Base-by-base conservation (phyloP, 1,139 yeast species). In the Williopsis jadinii region DNA sequence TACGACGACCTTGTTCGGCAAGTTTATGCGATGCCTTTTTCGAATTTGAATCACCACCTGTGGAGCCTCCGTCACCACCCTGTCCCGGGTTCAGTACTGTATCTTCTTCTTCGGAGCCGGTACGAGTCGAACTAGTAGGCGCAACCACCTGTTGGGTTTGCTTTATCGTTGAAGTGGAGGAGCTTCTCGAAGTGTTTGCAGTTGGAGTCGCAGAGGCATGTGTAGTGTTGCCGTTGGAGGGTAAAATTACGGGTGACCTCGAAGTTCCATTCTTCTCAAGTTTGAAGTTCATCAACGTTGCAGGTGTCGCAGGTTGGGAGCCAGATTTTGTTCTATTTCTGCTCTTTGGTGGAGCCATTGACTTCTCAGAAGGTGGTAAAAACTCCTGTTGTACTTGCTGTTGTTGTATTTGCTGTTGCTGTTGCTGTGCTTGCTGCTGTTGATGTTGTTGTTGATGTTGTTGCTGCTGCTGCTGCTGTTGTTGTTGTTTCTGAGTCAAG, bases 1-100 rank as follows among this genome's bases (percentile, higher is more conserved):
- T 88, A 53, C 98, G 75, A 45, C 98, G 71, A 10, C 96, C 97
- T 62, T 92, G 97, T 63, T 92, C 98, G 0, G 98, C 97, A 27
- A 86, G 71, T 58, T 92, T 90, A 62, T 92, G 98, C 26, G 85
- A 80, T 5, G 92, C 84, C 52, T 81, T 81, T 59, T 83, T 81
- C 3, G 44, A 32, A 15, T 41, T 45, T 5, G 50, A 44, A 34
- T 51, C 53, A 51, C 59, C 45, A 47, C 54, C 40, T n/a, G 46
- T 50, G 26, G 43, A 47, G 12, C 46, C 31, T 11, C 24, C 14
- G 37, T 5, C 43, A 41, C 29, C 45, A 38, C n/a, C 41, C 30
- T 3, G 44, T 34, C 19, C 39, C 43, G 14, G 39, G 38, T 33
- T 44, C 40, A 34, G 38, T 30, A n/a, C 11, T 28, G 11, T n/a